Evolutionary conservation across 306 rosid genomes (phyloP).

Genomic region (Mucuna pruriens): DNA sequence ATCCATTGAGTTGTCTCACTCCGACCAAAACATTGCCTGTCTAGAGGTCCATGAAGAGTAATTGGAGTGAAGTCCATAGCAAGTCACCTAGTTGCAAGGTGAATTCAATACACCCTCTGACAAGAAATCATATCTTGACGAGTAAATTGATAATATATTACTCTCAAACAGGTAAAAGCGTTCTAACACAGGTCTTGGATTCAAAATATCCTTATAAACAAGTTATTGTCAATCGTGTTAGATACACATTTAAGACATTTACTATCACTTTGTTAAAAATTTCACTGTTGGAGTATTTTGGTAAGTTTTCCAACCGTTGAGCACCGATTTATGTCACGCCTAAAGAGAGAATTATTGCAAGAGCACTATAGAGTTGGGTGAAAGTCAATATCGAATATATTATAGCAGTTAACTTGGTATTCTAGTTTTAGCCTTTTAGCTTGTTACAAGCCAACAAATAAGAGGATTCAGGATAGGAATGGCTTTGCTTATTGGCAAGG

Average conservation of each 20-base stretch:
- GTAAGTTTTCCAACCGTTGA: background rate
- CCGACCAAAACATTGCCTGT: too few species aligned
- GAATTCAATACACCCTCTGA: background rate
- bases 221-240: background rate
- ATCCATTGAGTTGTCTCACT: too few species aligned
- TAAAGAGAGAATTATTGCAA: background rate
- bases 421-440: conserved; percentile 1
- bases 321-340: background rate
- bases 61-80: too few species aligned
- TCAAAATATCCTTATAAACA: background rate
- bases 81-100: too few species aligned
- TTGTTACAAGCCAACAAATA: background rate
- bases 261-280: background rate
- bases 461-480: background rate
- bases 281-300: background rate
- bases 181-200: background rate
- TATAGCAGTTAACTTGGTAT: background rate
- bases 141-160: background rate
- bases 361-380: background rate
- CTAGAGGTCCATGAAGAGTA: too few species aligned
- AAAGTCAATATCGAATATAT: background rate
- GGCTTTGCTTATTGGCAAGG: conserved; percentile 9
- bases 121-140: background rate
- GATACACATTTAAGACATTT: background rate
- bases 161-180: background rate